Conservation (phyloP, 108 stramenopile genomes). For the Pseudonitzschia pungens region DNA sequence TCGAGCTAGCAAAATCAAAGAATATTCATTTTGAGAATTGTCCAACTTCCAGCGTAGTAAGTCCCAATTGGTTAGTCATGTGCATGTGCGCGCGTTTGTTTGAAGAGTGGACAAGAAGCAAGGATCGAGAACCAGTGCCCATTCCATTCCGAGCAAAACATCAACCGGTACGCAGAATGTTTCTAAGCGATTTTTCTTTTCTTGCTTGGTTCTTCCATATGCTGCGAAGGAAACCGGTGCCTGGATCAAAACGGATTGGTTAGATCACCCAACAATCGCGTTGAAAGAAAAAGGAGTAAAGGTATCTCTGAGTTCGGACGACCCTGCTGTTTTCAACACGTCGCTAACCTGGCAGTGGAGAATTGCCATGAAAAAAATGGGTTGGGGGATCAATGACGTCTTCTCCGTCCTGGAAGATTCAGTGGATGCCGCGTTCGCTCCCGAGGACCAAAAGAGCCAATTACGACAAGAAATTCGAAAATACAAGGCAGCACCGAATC, state of each 20-base stretch:
- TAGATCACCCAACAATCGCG: constrained; percentile 45
- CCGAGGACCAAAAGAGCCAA: constrained; percentile 36
- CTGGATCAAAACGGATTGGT: constrained; percentile 51
- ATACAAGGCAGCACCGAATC: constrained; percentile 12
- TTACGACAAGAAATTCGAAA: constrained; percentile 25
- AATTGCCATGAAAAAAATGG: constrained; percentile 59
- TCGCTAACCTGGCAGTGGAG: constrained; percentile 57
- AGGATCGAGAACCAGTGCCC: too few species aligned
- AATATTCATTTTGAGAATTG: constrained; percentile 70
- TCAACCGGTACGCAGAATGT: neutral
- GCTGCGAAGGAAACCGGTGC: constrained; percentile 25
- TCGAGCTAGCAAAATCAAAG: constrained; percentile 37
- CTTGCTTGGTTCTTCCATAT: neutral
- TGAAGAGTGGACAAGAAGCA: constrained; percentile 41
- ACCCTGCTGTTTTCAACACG: constrained; percentile 73
- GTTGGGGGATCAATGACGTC: constrained; percentile 34
- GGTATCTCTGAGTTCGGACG: constrained; percentile 63
- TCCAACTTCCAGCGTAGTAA: constrained; percentile 49
- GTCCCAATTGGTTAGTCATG: neutral
- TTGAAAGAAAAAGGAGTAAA: constrained; percentile 44
- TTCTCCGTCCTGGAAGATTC: constrained; percentile 29
- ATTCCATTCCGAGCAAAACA: too few species aligned
- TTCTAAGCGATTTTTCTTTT: neutral
- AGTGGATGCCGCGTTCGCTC: constrained; percentile 60
- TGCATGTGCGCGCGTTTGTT: too few species aligned